Percentiles rank a stretch among this genome's conserved stretches.
phyloP scores from a whole-genome alignment of 2,329 filamentous ascomycete genomes.

The Emmonsia crescens region DNA sequence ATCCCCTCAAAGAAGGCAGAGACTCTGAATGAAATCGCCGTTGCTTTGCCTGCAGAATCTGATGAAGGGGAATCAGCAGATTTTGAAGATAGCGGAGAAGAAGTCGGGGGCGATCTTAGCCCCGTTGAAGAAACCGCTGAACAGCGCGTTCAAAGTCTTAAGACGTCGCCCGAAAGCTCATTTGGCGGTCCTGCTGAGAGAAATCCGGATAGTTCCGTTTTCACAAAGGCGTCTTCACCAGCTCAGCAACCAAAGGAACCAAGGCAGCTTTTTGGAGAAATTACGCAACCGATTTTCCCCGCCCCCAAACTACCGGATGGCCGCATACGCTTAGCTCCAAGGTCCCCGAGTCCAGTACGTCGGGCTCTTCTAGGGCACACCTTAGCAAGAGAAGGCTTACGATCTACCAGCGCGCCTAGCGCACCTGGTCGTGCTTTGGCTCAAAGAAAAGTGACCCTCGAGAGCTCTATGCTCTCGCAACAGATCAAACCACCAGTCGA shows the following conservation, averaged over 20 bases:
- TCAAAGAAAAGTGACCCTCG: slow-evolving; percentile 30
- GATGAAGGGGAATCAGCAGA: slow-evolving; percentile 26
- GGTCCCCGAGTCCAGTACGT: slow-evolving; percentile 39
- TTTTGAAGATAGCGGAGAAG: slow-evolving; percentile 38
- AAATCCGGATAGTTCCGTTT: slow-evolving; percentile 30
- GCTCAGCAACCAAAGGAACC: slow-evolving; percentile 19
- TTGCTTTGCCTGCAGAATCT: slow-evolving; percentile 26
- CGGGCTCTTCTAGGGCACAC: slow-evolving; percentile 18
- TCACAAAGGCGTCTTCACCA: slow-evolving; percentile 28
- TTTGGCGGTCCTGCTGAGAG: slow-evolving; percentile 30
- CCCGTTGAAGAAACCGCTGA: slow-evolving; percentile 21
- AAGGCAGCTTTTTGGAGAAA: slow-evolving; percentile 36
- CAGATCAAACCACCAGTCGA: slow-evolving; percentile 16
- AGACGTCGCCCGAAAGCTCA: slow-evolving; percentile 35
- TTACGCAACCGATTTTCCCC: slow-evolving; percentile 29
- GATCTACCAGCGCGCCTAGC: slow-evolving; percentile 30
- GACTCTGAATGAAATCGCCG: slow-evolving; percentile 15
- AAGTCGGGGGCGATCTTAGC: slow-evolving; percentile 33
- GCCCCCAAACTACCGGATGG: slow-evolving; percentile 24
- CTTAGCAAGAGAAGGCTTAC: slow-evolving; percentile 23
- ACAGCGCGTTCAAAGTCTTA: slow-evolving; percentile 24
- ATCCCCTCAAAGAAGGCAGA: slow-evolving; percentile 14
- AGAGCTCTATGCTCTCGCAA: slow-evolving; percentile 22
- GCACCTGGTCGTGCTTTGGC: slow-evolving; percentile 29
- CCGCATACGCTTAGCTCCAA: slow-evolving; percentile 24